These are phyloP conservation scores for Hyphodiscus sp. DNA, from an alignment of 2,329 filamentous ascomycete genomes.

Conservation along the genomic window DNA sequence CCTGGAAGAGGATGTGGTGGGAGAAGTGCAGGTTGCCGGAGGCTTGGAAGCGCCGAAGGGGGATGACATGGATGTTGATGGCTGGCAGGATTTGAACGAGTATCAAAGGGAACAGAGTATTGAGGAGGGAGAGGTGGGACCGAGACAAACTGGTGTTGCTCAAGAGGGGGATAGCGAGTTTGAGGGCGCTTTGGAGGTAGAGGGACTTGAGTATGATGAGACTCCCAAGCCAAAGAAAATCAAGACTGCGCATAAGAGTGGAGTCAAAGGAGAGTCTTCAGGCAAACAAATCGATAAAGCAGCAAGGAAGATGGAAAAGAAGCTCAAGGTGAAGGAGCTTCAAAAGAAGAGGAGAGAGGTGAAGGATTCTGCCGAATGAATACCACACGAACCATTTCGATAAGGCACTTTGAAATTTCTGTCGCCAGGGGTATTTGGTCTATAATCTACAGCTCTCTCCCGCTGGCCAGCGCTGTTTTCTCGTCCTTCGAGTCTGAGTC, in stretches of 20 bases:
- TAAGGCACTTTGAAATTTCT: not conserved
- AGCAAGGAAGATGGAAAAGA: constrained; percentile 33
- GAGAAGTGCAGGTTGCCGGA: constrained; percentile 6
- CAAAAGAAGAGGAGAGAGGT: constrained; percentile 55
- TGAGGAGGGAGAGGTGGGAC: constrained; percentile 22
- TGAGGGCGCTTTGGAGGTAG: constrained; percentile 29
- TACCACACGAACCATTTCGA: constrained; percentile 5
- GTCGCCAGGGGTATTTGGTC: constrained; percentile 5
- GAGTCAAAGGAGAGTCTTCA: constrained; percentile 21
- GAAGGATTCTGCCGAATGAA: constrained; percentile 25
- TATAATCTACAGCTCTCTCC: constrained; percentile 61
- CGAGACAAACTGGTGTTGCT: constrained; percentile 8
- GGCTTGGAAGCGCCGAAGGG: constrained; percentile 9
- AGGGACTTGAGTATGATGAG: constrained; percentile 32
- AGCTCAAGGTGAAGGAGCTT: constrained; percentile 44
- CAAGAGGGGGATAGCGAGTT: constrained; percentile 37
- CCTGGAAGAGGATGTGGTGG: constrained; percentile 26
- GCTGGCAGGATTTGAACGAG: constrained; percentile 32
- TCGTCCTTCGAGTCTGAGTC: constrained; percentile 47
- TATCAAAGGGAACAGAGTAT: constrained; percentile 30
- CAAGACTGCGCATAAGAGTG: constrained; percentile 27
- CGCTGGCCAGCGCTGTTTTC: constrained; percentile 62
- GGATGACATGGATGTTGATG: constrained; percentile 26
- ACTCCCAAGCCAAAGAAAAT: constrained; percentile 27
- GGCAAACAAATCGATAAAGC: constrained; percentile 26